phyloP scores from a whole-genome alignment of 768 basidiomycete species.

The Rhodosporidiobolus sp. region DNA sequence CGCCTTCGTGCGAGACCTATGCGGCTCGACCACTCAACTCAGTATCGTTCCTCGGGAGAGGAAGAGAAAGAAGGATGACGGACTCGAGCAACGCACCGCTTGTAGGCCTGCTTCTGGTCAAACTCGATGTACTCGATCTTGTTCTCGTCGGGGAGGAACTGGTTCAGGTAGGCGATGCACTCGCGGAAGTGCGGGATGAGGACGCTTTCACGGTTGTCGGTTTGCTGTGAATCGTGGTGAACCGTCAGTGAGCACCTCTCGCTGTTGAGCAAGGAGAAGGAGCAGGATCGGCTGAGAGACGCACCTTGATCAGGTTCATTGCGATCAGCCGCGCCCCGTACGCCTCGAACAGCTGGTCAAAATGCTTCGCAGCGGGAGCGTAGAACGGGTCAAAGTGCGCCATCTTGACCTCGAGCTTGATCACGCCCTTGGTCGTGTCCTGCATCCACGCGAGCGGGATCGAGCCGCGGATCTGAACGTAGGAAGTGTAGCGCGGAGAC shows the following conservation, averaged over 20 bases:
- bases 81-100: slow-evolving; percentile 64
- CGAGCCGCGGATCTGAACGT: slow-evolving; percentile 88
- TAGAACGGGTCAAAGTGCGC: slow-evolving; percentile 93
- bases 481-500: slow-evolving; percentile 83
- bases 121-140: slow-evolving; percentile 89
- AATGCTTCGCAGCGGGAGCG: slow-evolving; percentile 85
- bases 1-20: slow-evolving; percentile 56
- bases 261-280: not conserved
- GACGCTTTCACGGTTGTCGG: slow-evolving; percentile 72
- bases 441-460: slow-evolving; percentile 96
- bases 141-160: slow-evolving; percentile 80
- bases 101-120: slow-evolving; percentile 94
- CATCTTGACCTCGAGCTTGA: slow-evolving; percentile 95
- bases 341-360: slow-evolving; percentile 80
- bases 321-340: slow-evolving; percentile 88
- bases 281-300: slow-evolving; percentile 56
- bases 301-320: slow-evolving; percentile 87
- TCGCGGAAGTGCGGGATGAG: slow-evolving; percentile 84
- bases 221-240: slow-evolving; percentile 38
- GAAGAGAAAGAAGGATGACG: not conserved
- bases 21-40: not conserved
- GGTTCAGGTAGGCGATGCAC: slow-evolving; percentile 88
- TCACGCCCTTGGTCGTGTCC: slow-evolving; percentile 82
- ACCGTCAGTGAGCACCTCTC: too few species aligned
- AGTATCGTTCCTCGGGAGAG: too few species aligned